Evolutionary conservation across 176 grass and related monocot species (phyloP).

Genomic region (Eleusine coracana): DNA sequence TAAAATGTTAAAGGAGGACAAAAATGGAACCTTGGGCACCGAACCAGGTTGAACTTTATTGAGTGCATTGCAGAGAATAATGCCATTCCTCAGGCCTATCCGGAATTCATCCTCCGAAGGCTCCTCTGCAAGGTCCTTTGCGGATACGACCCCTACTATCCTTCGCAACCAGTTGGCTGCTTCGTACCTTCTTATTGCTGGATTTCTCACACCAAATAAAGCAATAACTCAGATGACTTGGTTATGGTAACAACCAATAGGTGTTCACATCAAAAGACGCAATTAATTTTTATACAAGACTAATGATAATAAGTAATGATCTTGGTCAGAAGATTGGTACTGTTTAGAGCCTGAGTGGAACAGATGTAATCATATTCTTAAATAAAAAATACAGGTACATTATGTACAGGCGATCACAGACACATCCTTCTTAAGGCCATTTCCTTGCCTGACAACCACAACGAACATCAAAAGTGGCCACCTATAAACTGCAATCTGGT

Average conservation of each 20-base stretch:
- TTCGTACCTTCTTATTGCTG: conserved; percentile 83
- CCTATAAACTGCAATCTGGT: conserved; percentile 17
- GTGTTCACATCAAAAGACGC: background rate
- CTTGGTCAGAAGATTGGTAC: background rate
- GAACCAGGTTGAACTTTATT: conserved; percentile 84
- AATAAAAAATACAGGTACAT: conserved; percentile 4
- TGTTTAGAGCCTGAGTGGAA: conserved; percentile 4
- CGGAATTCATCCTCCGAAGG: conserved; percentile 92
- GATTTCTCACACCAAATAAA: conserved; percentile 43
- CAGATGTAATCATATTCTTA: background rate
- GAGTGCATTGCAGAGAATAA: conserved; percentile 88
- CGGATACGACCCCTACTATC: conserved; percentile 64
- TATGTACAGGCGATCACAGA: background rate
- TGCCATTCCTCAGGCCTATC: conserved; percentile 82
- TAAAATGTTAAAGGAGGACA: conserved; percentile 26
- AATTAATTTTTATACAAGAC: background rate
- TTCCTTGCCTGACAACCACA: conserved; percentile 6
- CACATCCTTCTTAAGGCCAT: background rate
- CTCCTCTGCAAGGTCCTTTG: conserved; percentile 77
- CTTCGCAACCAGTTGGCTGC: conserved; percentile 83
- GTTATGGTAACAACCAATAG: conserved; percentile 7
- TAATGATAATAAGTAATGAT: background rate
- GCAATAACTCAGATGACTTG: background rate
- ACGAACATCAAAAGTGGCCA: background rate
- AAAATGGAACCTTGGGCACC: conserved; percentile 68